Conservation (phyloP, 768 basidiomycete species). For the Artomyces pyxidatus region DNA sequence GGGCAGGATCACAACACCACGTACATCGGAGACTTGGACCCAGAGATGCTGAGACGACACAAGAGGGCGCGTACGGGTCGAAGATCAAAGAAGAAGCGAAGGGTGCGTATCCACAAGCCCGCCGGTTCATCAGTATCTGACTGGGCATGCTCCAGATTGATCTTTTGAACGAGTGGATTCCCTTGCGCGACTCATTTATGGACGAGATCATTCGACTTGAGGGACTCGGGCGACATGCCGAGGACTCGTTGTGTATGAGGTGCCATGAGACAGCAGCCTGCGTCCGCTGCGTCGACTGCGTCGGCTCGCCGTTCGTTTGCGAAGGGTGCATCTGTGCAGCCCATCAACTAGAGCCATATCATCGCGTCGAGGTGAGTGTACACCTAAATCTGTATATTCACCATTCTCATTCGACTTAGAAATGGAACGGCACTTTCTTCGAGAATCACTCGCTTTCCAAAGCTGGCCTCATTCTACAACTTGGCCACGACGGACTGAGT, state of each 20-base stretch:
- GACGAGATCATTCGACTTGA: neutral
- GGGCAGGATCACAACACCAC: too few species aligned
- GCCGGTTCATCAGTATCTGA: too few species aligned
- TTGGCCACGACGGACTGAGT: neutral
- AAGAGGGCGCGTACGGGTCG: too few species aligned
- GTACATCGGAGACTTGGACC: too few species aligned
- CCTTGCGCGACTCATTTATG: neutral
- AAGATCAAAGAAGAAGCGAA: too few species aligned
- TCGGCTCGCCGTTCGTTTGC: neutral
- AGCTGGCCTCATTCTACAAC: neutral
- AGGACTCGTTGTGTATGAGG: neutral
- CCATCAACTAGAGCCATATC: neutral
- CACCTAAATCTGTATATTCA: neutral
- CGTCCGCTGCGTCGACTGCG: neutral
- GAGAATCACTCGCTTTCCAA: neutral
- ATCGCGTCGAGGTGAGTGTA: neutral
- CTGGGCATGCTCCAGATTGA: too few species aligned
- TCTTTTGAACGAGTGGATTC: neutral
- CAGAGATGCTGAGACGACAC: too few species aligned
- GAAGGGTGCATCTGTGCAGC: neutral
- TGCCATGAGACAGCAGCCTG: neutral
- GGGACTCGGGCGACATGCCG: neutral
- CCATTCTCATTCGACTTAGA: neutral
- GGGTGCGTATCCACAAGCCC: too few species aligned
- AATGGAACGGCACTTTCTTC: neutral